Evolutionary conservation across 2,329 filamentous ascomycete genomes (phyloP), one percentile per base, ranked within the genome.

Genomic region (Pseudodiploospora longispora): DNA sequence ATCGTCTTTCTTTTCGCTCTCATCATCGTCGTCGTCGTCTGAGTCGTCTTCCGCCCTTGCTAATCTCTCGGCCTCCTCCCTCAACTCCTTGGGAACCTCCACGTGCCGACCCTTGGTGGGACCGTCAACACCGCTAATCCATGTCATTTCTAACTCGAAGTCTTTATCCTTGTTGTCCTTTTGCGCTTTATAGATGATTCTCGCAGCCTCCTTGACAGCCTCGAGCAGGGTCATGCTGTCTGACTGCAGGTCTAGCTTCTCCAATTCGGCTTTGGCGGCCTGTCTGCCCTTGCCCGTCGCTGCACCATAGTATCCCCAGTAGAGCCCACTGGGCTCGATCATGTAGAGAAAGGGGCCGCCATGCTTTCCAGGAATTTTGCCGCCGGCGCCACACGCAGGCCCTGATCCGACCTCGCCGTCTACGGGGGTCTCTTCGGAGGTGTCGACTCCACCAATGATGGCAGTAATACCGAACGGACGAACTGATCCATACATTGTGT

Each of bases 111-210:
- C 93, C 72, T 94, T 91, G 50, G 90, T 97, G 32, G 90, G 89
- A 5, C 90, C 91, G 53, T 86, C 80, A 39, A 82, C 68, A 42
- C 77, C 80, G 67, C 89, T 96, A 65, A 97, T 87, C 93, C 93
- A 98, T 47, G 87, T 95, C 89, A 98, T 94, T 74, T 98, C 93
- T 48, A 98, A 75, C 80, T 98, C 93, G 60, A 97, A 98, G 53
- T 97, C 93, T 76, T 98, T 98, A 71, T 97, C 93, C 74, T 97
- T 97, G 76, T 91, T 97, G 67, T 98, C 93, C 66, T 97, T 93
- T 64, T 98, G 93, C 40, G 91, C 90, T 48, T 95, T 81, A 65
- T 96, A 94, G 68, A 98, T 97, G 68, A 98, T 98, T 50, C 89
- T 76, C 45, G 93, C 93, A 31, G 93, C 93, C 74, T 97, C 87